Percentiles rank a stretch among this genome's conserved stretches.
Evolutionary conservation across 2,329 filamentous ascomycete genomes (phyloP).

Genomic region (Periglandula ipomoeae): DNA sequence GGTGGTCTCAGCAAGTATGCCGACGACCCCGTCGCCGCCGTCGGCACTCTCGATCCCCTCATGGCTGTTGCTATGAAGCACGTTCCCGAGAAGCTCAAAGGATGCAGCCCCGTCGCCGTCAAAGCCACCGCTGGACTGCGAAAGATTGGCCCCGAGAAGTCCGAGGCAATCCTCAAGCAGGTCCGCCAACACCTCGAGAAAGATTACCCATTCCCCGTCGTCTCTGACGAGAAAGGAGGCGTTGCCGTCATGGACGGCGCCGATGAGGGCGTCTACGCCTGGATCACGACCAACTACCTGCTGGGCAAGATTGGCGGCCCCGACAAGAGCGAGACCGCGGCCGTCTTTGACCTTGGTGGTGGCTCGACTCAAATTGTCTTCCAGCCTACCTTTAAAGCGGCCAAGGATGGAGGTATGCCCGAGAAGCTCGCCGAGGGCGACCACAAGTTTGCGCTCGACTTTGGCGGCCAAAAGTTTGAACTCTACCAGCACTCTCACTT

Average conservation of each 20-base stretch:
- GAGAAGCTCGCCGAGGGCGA: conserved; percentile 79
- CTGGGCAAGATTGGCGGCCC: conserved; percentile 94
- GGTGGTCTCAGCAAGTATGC: conserved; percentile 83
- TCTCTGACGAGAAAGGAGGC: conserved; percentile 74
- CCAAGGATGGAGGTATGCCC: conserved; percentile 68
- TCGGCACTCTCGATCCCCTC: conserved; percentile 78
- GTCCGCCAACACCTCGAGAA: conserved; percentile 79
- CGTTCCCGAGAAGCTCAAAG: conserved; percentile 81
- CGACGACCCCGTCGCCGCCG: conserved; percentile 76
- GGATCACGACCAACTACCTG: conserved; percentile 98
- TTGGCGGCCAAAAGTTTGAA: conserved; percentile 82
- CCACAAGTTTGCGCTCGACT: conserved; percentile 88
- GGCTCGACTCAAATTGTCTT: conserved; percentile 99
- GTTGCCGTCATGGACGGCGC: conserved; percentile 97
- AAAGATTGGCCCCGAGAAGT: conserved; percentile 72
- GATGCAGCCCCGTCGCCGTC: conserved; percentile 92
- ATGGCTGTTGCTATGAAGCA: conserved; percentile 76
- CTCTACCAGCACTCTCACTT: conserved; percentile 98
- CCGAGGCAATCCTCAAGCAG: conserved; percentile 73
- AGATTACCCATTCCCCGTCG: conserved; percentile 88
- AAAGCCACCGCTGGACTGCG: conserved; percentile 94
- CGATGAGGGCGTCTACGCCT: conserved; percentile 95
- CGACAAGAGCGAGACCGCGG: conserved; percentile 82
- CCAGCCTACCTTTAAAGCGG: conserved; percentile 80
- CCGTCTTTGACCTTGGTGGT: conserved; percentile 91